Evolutionary conservation across 2,329 filamentous ascomycete genomes (phyloP).

Genomic region (Shiraia bambusicola): DNA sequence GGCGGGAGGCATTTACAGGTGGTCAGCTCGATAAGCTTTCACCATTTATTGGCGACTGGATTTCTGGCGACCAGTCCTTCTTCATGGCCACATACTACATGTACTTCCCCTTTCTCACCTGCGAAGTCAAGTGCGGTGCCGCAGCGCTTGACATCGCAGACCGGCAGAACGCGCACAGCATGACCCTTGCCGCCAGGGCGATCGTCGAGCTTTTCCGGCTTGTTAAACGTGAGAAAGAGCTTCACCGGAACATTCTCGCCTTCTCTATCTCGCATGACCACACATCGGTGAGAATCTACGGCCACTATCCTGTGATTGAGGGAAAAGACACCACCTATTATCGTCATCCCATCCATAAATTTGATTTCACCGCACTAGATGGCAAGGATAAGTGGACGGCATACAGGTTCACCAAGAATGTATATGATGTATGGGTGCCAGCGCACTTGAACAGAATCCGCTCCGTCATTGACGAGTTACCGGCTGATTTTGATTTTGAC

Average conservation of each 20-base stretch:
- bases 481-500: slow-evolving; percentile 3
- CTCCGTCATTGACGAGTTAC: slow-evolving; percentile 12
- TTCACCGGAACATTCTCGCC: slow-evolving; percentile 22
- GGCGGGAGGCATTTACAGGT: slow-evolving; percentile 46
- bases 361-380: slow-evolving; percentile 2
- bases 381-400: slow-evolving; percentile 9
- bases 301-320: slow-evolving; percentile 20
- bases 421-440: too few species aligned
- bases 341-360: slow-evolving; percentile 7
- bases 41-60: slow-evolving; percentile 24
- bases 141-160: slow-evolving; percentile 35
- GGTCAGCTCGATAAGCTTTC: slow-evolving; percentile 47
- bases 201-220: slow-evolving; percentile 24
- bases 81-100: slow-evolving; percentile 52
- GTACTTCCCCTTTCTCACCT: slow-evolving; percentile 55
- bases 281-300: slow-evolving; percentile 18
- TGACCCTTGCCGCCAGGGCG: slow-evolving; percentile 20
- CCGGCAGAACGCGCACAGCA: slow-evolving; percentile 29
- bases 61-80: slow-evolving; percentile 37
- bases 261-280: slow-evolving; percentile 25
- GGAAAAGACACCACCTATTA: slow-evolving; percentile 14
- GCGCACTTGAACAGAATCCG: slow-evolving; percentile 11
- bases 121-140: slow-evolving; percentile 51
- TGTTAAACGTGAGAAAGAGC: slow-evolving; percentile 16
- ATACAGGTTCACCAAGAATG: slow-evolving; percentile 14